Evolutionary conservation across 441 rosid species (phyloP), one percentile per base, ranked within the genome.

Genomic region (Mallotus japonicus): DNA sequence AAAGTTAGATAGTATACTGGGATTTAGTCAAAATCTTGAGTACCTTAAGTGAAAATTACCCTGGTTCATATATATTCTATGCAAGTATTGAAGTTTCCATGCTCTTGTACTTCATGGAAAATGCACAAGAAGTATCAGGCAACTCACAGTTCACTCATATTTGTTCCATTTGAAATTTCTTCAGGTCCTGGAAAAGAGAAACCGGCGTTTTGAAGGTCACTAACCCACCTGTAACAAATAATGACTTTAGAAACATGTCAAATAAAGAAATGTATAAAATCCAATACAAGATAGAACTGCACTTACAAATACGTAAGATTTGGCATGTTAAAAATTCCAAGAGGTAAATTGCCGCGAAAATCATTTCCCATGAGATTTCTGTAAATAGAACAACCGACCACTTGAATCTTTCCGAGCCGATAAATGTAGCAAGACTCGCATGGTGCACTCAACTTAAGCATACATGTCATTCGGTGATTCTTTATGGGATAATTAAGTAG

Each of bases 281-380:
- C 24, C 37, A 58, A 0, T 24, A 14, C 63, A 57, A 70, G 17
- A 60, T 9, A 6, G n/a, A 40, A 40, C 8, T 65, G 55, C 40
- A 58, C 65, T 80, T 77, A 77, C 83, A 80, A 19, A 14, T 0
- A 0, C 2, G 1, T 0, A 56, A 80, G 79, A 7, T 6, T 7
- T 8, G 62, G 0, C 70, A 79, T 58, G 3, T 15, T 14, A 10
- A 79, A 72, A 19, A 76, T 72, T 20, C 13, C 65, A 0, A 13
- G 11, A 49, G 76, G 76, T 10, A 79, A 59, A 4, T 42, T 49
- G 49, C 76, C 82, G 46, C 55, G 24, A 65, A 79, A 79, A 47
- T 76, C 54, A 46, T 79, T 79, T 64, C 82, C 82, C 44, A 62
- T 10, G 1, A 79, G 79, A 12, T 17, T 6, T 55, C 79, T 79